These are phyloP conservation scores for Ampelomyces quisqualis DNA, from an alignment of 2,329 filamentous ascomycete genomes.

Conservation along the genomic window DNA sequence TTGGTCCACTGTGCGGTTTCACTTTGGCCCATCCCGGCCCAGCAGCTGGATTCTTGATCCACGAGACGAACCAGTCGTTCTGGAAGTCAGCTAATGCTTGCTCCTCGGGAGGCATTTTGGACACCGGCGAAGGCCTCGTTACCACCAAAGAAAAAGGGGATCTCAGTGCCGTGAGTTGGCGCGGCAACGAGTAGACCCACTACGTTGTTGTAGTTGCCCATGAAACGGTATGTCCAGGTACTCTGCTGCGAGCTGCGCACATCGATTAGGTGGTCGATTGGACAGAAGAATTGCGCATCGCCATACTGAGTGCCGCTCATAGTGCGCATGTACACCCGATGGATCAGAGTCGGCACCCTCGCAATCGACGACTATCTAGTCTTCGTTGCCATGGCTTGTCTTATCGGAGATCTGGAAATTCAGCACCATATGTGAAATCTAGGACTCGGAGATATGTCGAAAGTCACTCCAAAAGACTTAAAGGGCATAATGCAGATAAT, in stretches of 20 bases:
- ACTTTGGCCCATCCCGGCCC: slow-evolving; percentile 48
- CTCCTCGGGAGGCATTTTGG: slow-evolving; percentile 37
- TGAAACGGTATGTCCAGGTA: slow-evolving; percentile 51
- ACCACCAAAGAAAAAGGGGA: slow-evolving; percentile 51
- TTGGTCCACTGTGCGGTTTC: slow-evolving; percentile 29
- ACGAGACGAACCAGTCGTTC: slow-evolving; percentile 48
- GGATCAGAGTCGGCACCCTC: slow-evolving; percentile 29
- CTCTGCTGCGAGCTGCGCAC: slow-evolving; percentile 43
- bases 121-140: slow-evolving; percentile 46
- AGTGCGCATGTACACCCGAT: slow-evolving; percentile 35
- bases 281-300: slow-evolving; percentile 51
- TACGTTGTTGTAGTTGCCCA: slow-evolving; percentile 44
- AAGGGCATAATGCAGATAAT: slow-evolving; percentile 40
- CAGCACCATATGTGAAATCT: slow-evolving; percentile 41
- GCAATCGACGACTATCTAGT: slow-evolving; percentile 38
- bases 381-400: slow-evolving; percentile 31
- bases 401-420: slow-evolving; percentile 36
- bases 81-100: slow-evolving; percentile 48
- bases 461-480: slow-evolving; percentile 17
- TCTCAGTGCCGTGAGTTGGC: slow-evolving; percentile 47
- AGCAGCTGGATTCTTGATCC: slow-evolving; percentile 49
- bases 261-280: slow-evolving; percentile 40
- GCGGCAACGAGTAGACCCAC: slow-evolving; percentile 30
- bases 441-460: slow-evolving; percentile 27
- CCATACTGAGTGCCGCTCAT: slow-evolving; percentile 49